Conservation (phyloP, 108 stramenopile species). For the Discostella stelligeroides region DNA sequence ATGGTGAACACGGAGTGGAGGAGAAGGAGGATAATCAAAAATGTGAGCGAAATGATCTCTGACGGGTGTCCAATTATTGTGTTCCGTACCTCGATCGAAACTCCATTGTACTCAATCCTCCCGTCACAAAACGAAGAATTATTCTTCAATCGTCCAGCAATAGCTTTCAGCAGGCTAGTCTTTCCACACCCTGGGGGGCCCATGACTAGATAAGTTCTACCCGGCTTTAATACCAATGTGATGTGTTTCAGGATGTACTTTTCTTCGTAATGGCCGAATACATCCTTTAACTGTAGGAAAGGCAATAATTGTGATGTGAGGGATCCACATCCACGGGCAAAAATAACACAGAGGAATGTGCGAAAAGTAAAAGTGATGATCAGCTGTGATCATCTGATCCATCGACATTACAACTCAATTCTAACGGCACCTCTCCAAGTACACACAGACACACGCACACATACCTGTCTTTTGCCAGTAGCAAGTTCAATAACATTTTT, state of each 20-base stretch:
- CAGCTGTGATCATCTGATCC: too few species aligned
- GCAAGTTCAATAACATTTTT: slow-evolving; percentile 28
- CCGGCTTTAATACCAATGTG: slow-evolving; percentile 66
- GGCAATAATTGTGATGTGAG: too few species aligned
- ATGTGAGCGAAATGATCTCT: too few species aligned
- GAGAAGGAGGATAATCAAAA: slow-evolving; percentile 1
- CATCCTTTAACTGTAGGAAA: slow-evolving; percentile 21
- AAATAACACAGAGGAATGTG: background rate
- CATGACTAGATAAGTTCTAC: slow-evolving; percentile 65
- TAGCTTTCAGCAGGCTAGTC: slow-evolving; percentile 51
- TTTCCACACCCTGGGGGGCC: slow-evolving; percentile 58
- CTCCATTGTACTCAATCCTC: slow-evolving; percentile 53
- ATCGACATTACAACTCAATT: background rate
- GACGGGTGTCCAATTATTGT: background rate
- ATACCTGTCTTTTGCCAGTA: slow-evolving; percentile 28
- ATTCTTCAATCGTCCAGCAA: slow-evolving; percentile 35
- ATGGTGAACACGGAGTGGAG: background rate
- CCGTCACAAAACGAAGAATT: slow-evolving; percentile 1
- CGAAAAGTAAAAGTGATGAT: background rate
- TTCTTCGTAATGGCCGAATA: slow-evolving; percentile 36
- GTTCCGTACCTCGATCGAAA: slow-evolving; percentile 39
- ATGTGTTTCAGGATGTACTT: slow-evolving; percentile 59
- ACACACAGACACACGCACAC: background rate
- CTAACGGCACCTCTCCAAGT: background rate
- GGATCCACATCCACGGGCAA: too few species aligned